Percentiles rank a stretch among this genome's conserved stretches.
phyloP scores from a whole-genome alignment of 2,329 filamentous ascomycete genomes.

The Monilinia polystroma region DNA sequence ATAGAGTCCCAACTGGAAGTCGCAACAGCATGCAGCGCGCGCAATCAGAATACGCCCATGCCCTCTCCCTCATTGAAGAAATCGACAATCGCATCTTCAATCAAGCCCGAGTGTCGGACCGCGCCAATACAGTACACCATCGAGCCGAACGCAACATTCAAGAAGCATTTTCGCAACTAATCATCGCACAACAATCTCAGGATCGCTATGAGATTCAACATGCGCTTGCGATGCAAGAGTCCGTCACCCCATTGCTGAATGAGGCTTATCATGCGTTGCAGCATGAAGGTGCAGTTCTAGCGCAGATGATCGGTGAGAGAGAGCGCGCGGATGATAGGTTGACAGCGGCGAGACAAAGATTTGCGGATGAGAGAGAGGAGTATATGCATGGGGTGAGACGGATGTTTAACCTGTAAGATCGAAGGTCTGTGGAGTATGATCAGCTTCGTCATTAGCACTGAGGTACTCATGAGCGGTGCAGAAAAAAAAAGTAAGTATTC shows the following conservation, averaged over 20 bases:
- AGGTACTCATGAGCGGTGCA: neutral
- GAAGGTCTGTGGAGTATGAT: neutral
- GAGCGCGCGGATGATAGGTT: neutral
- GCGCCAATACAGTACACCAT: neutral
- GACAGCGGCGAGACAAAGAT: neutral
- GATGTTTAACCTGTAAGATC: no score
- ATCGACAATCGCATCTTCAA: neutral
- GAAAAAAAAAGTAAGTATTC: rapidly evolving
- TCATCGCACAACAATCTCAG: no score
- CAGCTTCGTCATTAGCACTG: no score
- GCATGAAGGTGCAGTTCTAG: neutral
- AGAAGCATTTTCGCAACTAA: neutral
- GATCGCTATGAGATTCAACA: neutral
- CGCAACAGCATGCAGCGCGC: no score
- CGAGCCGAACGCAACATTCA: neutral
- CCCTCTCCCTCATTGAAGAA: neutral
- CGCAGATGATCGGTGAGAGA: neutral
- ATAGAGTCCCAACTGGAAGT: neutral
- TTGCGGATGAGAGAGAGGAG: neutral
- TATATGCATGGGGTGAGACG: neutral
- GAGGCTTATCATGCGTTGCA: neutral
- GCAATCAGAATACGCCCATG: neutral
- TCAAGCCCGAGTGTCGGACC: neutral
- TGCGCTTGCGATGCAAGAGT: neutral
- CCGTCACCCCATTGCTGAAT: neutral